Evolutionary conservation across 1,284 basidiomycete genomes (phyloP), one percentile per base, ranked within the genome.

Genomic region (Filobasidium uniguttulatum): DNA sequence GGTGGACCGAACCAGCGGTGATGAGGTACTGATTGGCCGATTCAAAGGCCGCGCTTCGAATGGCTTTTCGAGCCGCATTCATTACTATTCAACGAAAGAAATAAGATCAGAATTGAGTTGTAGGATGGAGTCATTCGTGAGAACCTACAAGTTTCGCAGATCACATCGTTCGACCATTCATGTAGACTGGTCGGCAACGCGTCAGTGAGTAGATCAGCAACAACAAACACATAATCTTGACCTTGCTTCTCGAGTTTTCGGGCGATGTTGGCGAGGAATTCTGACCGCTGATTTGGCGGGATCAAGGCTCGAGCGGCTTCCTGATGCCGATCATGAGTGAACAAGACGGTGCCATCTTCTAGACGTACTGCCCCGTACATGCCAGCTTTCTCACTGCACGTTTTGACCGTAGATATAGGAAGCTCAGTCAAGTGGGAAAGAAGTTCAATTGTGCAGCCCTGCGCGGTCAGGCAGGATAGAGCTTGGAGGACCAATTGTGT

Each of bases 241-340:
- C 50, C 50, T 20, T 36, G 35, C n/a, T 23, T 23, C 23, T 49
- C 28, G 6, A 55, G 38, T 10, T 47, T 43, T 14, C 25, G n/a
- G 1, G 34, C 50, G 5, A 55, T 33, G 23, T 17, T 20, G 6
- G 50, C 29, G 19, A 49, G 40, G 30, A 57, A 52, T 2, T 20
- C 22, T 1, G 56, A 52, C 2, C 37, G 29, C n/a, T 61, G 50
- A 1, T 53, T 50, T 3, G 23, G 0, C 0, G 59, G 34, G 15
- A 65, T 57, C 7, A 63, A 53, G 1, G 47, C 48, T 26, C 61
- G 57, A 2, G 66, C 63, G 1, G 64, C 59, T 20, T 56, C 38
- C 57, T 62, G 56, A 14, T 63, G 62, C 1, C 62, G 58, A 45
- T 65, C 62, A 47, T 68, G 65, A 0, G 59, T 53, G 53, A 67